Evolutionary conservation across 495 filamentous ascomycete genomes (phyloP).

Genomic region (Penicillium malachiteum): DNA sequence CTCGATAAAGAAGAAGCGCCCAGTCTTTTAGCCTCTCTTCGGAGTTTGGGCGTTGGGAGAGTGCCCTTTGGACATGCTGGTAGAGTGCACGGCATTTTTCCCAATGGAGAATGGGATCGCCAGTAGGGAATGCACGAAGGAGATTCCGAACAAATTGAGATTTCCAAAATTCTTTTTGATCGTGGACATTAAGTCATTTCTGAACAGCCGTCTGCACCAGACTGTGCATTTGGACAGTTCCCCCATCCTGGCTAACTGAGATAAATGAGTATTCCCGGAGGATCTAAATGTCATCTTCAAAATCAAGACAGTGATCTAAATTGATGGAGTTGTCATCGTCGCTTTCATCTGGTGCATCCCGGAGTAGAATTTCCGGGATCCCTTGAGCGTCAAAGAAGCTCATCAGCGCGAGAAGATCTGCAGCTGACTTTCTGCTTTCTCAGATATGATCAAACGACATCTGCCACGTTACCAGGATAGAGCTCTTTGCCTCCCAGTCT

Average conservation of each 20-base stretch:
- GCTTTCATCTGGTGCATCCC: neutral
- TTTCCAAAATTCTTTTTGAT: neutral
- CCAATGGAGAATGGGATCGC: neutral
- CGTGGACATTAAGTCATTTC: constrained; percentile 26
- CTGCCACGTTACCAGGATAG: constrained; percentile 31
- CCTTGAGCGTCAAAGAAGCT: constrained; percentile 23
- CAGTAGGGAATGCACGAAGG: neutral
- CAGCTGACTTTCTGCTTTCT: constrained; percentile 13
- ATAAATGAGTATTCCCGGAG: constrained; percentile 45
- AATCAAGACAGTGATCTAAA: constrained; percentile 8
- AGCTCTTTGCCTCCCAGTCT: constrained; percentile 21
- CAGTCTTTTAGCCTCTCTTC: neutral
- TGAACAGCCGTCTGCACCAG: constrained; percentile 23
- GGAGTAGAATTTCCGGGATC: constrained; percentile 6
- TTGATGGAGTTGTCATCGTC: neutral
- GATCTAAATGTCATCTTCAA: constrained; percentile 43
- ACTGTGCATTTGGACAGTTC: constrained; percentile 19
- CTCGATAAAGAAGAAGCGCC: neutral
- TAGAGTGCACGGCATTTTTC: neutral
- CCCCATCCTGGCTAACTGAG: constrained; percentile 12
- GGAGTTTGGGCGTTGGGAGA: neutral
- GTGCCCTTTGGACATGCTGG: neutral
- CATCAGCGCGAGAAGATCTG: constrained; percentile 27
- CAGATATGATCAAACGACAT: constrained; percentile 33
- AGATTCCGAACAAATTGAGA: neutral